Evolutionary conservation across 2,329 filamentous ascomycete genomes (phyloP), one percentile per base, ranked within the genome.

Genomic region (Colletotrichum sp.): DNA sequence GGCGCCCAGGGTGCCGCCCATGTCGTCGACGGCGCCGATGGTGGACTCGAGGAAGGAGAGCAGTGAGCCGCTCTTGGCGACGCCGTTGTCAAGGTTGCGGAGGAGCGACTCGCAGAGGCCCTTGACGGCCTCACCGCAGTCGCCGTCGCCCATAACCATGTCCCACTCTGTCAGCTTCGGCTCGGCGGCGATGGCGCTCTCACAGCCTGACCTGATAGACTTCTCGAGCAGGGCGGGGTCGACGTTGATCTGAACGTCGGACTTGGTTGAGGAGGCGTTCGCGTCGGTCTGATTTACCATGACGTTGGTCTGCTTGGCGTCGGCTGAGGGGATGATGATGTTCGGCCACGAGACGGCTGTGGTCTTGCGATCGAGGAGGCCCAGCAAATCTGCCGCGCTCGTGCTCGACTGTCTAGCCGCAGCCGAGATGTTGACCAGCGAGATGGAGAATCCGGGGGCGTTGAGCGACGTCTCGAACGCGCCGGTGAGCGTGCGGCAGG

Each of bases 371-470:
- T 90, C 88, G 3, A 91, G 83, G 3, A 91, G 81, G 2, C 84
- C 81, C 27, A 90, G 82, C 28, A 91, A 81, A 34, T 88, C 87
- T 2, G 16, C 82, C 4, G 78, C 77, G 0, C 78, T 61, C 1
- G 76, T 74, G 4, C 77, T 78, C 16, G 78, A 79, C 39, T 81
- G 77, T 52, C 78, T 80, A 8, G 82, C 80, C n/a, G 81, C 81
- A 9, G 72, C 77, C 1, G 85, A 86, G 64, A 91, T 81, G 77
- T 91, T 91, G 36, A 88, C 88, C 1, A 91, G 80, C 1, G 89
- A 90, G 36, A 91, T 87, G 9, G 87, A 89, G 84, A 90, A 91
- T 6, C 89, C 89, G 8, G 89, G 89, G 2, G 86, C 89, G 77
- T 91, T 91, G 10, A 91, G 81, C 0, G 88, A 90, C 0, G 88